A percentile compares a stretch with the other conserved stretches of the same genome.
phyloP scores from a whole-genome alignment of 1,139 yeast genomes.

The Blastobotrys petasosporus region DNA sequence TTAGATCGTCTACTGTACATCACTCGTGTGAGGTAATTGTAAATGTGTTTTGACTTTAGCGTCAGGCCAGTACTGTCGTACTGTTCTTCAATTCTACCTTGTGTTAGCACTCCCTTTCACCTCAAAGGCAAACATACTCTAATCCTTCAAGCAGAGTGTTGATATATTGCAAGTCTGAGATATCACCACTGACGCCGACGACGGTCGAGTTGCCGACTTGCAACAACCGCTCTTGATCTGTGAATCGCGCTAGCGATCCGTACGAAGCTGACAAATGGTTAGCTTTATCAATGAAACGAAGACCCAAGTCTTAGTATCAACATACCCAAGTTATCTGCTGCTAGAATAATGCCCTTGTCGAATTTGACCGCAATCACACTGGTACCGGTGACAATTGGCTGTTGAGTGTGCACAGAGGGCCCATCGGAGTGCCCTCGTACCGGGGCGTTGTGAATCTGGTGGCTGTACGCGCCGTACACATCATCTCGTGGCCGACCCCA shows the following conservation, averaged over 20 bases:
- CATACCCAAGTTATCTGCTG: conserved; percentile 85
- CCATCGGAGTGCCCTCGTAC: not conserved
- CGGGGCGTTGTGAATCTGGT: conserved; percentile 59
- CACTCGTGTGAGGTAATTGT: conserved; percentile 78
- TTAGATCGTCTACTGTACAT: conserved; percentile 84
- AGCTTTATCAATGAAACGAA: not conserved
- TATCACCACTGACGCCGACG: conserved; percentile 93
- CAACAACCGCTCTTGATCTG: conserved; percentile 75
- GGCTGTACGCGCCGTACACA: conserved; percentile 74
- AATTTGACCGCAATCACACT: conserved; percentile 89
- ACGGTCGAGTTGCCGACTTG: conserved; percentile 79
- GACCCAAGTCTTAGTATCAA: not conserved
- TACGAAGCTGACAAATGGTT: conserved; percentile 46
- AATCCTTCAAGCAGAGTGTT: conserved; percentile 71
- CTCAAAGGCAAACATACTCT: conserved; percentile 33
- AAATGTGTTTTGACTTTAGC: conserved; percentile 79
- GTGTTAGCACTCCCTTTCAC: conserved; percentile 14
- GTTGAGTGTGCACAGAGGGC: conserved; percentile 85
- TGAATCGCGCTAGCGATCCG: conserved; percentile 87
- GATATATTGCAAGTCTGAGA: conserved; percentile 86
- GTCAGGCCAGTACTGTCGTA: conserved; percentile 78
- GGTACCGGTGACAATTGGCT: conserved; percentile 94
- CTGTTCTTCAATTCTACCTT: conserved; percentile 51
- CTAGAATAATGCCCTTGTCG: conserved; percentile 83
- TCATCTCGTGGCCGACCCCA: conserved; percentile 95